Percentiles rank a stretch among this genome's conserved stretches.
Conservation (phyloP, 176 grass and related monocot species). For the Hsuehochloa calcarea region DNA sequence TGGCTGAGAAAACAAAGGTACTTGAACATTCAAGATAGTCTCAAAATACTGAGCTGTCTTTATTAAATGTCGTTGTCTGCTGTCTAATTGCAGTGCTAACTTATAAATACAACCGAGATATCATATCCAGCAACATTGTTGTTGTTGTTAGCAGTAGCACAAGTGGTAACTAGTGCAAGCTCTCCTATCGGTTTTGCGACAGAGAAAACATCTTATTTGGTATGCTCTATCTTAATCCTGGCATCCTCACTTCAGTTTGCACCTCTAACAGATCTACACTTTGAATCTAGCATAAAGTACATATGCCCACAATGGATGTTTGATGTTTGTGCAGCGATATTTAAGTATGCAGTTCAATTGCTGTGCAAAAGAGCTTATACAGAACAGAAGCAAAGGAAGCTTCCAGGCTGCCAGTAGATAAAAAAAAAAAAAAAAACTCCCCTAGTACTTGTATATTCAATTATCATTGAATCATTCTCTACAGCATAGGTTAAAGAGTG, state of each 20-base stretch:
- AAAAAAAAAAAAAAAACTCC: not conserved
- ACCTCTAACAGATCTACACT: not conserved
- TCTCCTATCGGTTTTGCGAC: not conserved
- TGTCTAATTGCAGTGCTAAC: not conserved
- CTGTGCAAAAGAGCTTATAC: not conserved
- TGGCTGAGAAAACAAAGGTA: not conserved
- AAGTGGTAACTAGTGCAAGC: constrained; percentile 5
- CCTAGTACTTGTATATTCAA: not conserved
- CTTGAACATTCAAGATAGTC: not conserved
- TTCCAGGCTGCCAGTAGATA: not conserved
- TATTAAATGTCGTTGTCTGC: not conserved
- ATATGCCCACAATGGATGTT: not conserved
- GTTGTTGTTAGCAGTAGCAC: not conserved
- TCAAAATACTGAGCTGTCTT: not conserved
- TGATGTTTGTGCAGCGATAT: not conserved
- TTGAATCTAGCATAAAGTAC: not conserved
- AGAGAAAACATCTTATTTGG: not conserved
- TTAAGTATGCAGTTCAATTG: not conserved
- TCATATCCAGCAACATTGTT: not conserved
- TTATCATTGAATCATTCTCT: not conserved
- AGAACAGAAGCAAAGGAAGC: not conserved
- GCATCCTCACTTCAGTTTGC: not conserved
- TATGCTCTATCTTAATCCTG: not conserved
- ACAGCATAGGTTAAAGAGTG: not conserved
- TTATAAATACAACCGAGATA: not conserved